Base-by-base conservation (phyloP, 202 grass and related monocot genomes). In the Alloteropsis angusta region DNA sequence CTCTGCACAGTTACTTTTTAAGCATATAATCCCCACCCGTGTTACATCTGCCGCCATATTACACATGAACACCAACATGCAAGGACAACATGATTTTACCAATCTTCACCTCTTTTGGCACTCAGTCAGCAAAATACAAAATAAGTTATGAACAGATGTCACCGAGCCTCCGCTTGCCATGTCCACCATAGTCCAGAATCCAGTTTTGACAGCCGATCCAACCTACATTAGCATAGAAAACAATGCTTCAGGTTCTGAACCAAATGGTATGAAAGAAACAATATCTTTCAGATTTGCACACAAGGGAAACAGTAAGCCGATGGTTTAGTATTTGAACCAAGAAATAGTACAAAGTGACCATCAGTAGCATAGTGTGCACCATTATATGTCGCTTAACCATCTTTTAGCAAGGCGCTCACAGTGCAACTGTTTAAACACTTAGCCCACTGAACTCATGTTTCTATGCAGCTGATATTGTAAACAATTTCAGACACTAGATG, bases 141-240 rank as follows among this genome's bases (percentile, higher is more conserved):
- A 83, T 48, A 60, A 68, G 18, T 69, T 91, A 50, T n/a, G 16
- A 42, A 9, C 46, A 54, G 68, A 57, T 10, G 39, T 92, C 77
- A 92, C 58, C 52, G 77, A 25, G 67, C 64, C 81, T 91, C 92
- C 95, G n/a, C 89, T 98, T 23, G 87, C 95, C 95, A 93, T 98
- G 75, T 98, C 92, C 65, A 98, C 89, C 64, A 90, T 54, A 16
- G 87, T 94, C 95, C 95, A 94, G 66, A 98, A 94, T 9, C 87
- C 85, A 3, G 77, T 80, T 82, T 80, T 86, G 36, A 94, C 57
- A 57, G 87, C 87, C 26, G 91, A 90, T 41, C 83, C 75, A 57
- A 94, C 91, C 95, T 98, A 80, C 66, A 72, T 75, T 60, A 61
- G 17, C 15, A 5, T 38, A 56, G 18, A 73, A 82, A 59, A 65